Evolutionary conservation across 805 yeast species (phyloP), one percentile per base, ranked within the genome.

Genomic region (Candida rishiriensis): DNA sequence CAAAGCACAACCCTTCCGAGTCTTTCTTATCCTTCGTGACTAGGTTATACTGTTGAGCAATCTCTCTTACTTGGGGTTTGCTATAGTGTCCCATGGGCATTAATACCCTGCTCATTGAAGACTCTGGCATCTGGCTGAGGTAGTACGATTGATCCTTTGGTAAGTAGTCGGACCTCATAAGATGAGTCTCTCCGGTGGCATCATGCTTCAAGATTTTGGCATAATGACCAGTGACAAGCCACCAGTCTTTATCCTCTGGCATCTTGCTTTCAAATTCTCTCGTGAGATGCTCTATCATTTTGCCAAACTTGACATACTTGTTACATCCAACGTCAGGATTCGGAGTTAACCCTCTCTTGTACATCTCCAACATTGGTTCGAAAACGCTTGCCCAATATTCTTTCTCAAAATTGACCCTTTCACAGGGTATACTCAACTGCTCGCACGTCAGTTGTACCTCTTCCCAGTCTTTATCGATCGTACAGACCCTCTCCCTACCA

Each of bases 341-440:
- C 0, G 99, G 99, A 1, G 99, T 93, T 35, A 72, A 55, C 0
- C 99, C 99, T 10, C 50, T 56, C 31, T 71, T 66, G 60, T 90
- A 93, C 56, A 71, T 72, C 3, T 77, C 77, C 17, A 93, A 64
- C 97, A 93, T 91, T 1, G 99, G 98, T 59, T 79, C 83, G 61
- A 93, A 93, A 9, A 93, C 98, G 44, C 85, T 83, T 15, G 72
- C 69, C 99, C 99, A 93, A 64, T 93, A 93, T 43, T 93, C 97
- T 50, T 75, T 76, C 55, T 93, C 98, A 56, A 93, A 85, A 58
- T 82, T 85, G 6, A 89, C 85, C 49, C 91, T 67, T 43, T 81
- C 85, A 50, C 90, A 78, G 0, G 85, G 83, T 12, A 93, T 82
- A 4, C 70, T 69, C 8, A 90, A 54, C 41, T 77, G 76, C 1